phyloP scores from a whole-genome alignment of 2,329 filamentous ascomycete species.

The Capronia coronata region DNA sequence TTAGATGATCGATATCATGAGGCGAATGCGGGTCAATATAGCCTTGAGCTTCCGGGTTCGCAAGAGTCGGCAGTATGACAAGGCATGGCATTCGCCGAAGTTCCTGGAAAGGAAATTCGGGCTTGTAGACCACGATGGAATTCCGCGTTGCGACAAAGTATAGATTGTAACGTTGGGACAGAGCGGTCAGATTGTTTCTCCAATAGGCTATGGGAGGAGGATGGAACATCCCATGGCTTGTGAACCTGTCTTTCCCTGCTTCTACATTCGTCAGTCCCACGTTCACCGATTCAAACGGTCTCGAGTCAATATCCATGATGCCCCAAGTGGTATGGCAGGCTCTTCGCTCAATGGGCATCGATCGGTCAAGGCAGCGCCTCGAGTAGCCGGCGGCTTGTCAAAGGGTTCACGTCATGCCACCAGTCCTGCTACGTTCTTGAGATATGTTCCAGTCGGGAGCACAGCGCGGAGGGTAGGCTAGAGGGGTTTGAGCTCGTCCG shows the following conservation, averaged over 20 bases:
- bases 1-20: conserved; percentile 63
- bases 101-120: conserved; percentile 37
- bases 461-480: background rate
- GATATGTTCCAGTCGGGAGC: background rate
- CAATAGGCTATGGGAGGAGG: conserved; percentile 35
- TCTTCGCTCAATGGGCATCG: background rate
- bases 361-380: background rate
- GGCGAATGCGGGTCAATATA: conserved; percentile 47
- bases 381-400: background rate
- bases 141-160: conserved; percentile 40
- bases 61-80: conserved; percentile 39
- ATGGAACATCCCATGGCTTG: conserved; percentile 30
- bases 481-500: conserved; percentile 18
- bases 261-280: conserved; percentile 21
- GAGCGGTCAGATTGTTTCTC: conserved; percentile 43
- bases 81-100: conserved; percentile 37
- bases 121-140: conserved; percentile 42
- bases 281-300: conserved; percentile 21
- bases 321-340: background rate
- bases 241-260: conserved; percentile 30
- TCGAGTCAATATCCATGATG: conserved; percentile 24
- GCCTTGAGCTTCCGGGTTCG: conserved; percentile 43
- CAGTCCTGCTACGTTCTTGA: background rate
- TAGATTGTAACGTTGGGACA: conserved; percentile 44
- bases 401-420: conserved; percentile 1